Evolutionary conservation across 768 basidiomycete genomes (phyloP), one percentile per base, ranked within the genome.

Genomic region (Amanita fuliginea): DNA sequence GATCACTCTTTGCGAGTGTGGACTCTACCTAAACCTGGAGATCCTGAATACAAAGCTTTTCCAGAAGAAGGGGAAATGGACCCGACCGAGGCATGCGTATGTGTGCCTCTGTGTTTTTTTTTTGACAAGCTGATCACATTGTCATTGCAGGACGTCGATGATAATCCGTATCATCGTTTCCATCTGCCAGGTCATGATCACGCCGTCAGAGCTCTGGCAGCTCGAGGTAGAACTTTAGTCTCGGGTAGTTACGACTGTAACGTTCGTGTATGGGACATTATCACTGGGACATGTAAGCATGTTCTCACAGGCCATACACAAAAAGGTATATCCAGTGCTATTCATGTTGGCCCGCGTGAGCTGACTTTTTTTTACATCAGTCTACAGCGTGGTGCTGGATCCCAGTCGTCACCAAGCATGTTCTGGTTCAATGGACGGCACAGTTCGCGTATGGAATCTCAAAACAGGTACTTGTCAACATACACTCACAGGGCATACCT

Each of bases 341-440:
- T 1, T 41, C 18, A n/a, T 33, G 41, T 35, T 10, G 35, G 8
- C 33, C 45, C 51, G 33, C 3, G 14, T 22, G 14, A 22, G 44
- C 21, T 34, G 3, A 18, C 32, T 45, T 13, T 14, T 13, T 14
- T 11, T 10, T 26, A 33, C 26, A n/a, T 26, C 16, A 93, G 95
- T 98, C 4, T 98, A 98, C 71, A 92, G 88, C 62, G 90, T 98
- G 46, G 92, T 94, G 9, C 77, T 94, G 35, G 95, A 98, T 62
- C 75, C 82, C 35, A 70, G 72, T 42, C 86, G 93, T 16, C 81
- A 90, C 47, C 88, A 93, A 61, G 91, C 91, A 22, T 93, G 90
- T 56, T 98, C 96, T 2, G 95, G 95, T 6, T 97, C 94, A 3
- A 95, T 97, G 94, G 95, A 98, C 64, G 88, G 91, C 41, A 94